Evolutionary conservation across 1,284 basidiomycete genomes (phyloP), one percentile per base, ranked within the genome.

Genomic region (Dichomitus squalens): DNA sequence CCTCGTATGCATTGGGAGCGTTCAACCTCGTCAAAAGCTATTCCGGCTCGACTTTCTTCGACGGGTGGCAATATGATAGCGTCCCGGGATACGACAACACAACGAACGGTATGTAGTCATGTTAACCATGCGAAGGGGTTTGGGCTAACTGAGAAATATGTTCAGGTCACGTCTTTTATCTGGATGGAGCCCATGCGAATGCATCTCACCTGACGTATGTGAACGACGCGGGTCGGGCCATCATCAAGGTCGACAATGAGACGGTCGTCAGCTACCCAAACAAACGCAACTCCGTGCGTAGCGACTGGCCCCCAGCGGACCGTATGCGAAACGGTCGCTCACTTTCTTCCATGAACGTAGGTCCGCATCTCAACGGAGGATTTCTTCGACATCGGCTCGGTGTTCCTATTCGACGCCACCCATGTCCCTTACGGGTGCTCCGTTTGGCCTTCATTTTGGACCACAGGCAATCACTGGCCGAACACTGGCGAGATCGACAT

Each of bases 371-470:
- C 79, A 16, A 76, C 77, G 0, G 69, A 78, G 55, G 76, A 77
- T 29, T 66, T 70, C 16, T 86, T 83, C 59, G 71, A 69, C n/a
- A 61, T 83, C n/a, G 86, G 86, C 4, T 81, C 78, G 41, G 70
- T 88, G 18, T 83, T 81, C 79, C 74, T 88, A 18, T 75, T 86
- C 38, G 86, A 89, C 67, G 73, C 80, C 1, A 64, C 79, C 9
- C 85, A 88, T 68, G 67, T 87, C 49, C 87, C 87, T 0, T 85
- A 73, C 55, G 81, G 81, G 4, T 83, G 81, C 61, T 79, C 77
- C 14, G 80, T 79, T 0, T 84, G 82, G 82, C 82, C 82, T 8
- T 64, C 78, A 6, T 81, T 83, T 64, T 85, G 82, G 82, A 80
- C 81, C 1, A 75, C 73, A 53, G 83, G 81, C n/a, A 68, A 70